Evolutionary conservation across 106 monocot species (phyloP).

Genomic region (Agapanthus africanus): DNA sequence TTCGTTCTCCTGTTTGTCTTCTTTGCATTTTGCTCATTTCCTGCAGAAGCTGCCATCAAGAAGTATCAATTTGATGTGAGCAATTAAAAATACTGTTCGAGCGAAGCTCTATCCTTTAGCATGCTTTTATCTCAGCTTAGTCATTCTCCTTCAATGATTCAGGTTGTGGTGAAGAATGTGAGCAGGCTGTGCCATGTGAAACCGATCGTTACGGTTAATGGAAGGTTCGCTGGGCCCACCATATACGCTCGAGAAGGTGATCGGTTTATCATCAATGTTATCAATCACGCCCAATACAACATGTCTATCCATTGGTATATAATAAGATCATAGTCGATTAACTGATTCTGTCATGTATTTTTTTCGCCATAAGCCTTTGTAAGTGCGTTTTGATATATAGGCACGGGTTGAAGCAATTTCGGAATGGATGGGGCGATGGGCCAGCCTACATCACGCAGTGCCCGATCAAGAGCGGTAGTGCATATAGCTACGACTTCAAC

Average conservation of each 20-base stretch:
- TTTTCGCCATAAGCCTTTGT: too few relatives aligned
- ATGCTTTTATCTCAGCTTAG: too few relatives aligned
- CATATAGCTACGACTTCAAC: constrained; percentile 17
- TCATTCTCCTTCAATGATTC: too few relatives aligned
- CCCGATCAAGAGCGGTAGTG: constrained; percentile 8
- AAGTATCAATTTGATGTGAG: constrained; percentile 63
- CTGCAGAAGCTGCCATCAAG: constrained; percentile 35
- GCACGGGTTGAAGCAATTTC: constrained; percentile 37
- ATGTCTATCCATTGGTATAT: constrained; percentile 54
- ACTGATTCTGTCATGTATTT: too few relatives aligned
- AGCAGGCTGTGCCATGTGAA: constrained; percentile 51
- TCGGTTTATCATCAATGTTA: constrained; percentile 44
- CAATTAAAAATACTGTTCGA: too few relatives aligned
- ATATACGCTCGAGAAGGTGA: constrained; percentile 59
- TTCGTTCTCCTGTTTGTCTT: too few relatives aligned
- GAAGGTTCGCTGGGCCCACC: constrained; percentile 43
- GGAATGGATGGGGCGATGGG: constrained; percentile 40
- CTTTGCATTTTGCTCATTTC: constrained; percentile 4
- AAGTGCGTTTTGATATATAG: too few relatives aligned
- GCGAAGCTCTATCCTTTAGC: too few relatives aligned
- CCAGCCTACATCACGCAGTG: constrained; percentile 24
- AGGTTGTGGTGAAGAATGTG: constrained; percentile 47
- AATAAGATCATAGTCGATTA: too few relatives aligned
- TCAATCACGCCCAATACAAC: constrained; percentile 43
- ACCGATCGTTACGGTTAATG: constrained; percentile 47